Evolutionary conservation across 495 filamentous ascomycete species (phyloP), one percentile per base, ranked within the genome.

Genomic region (Friedmanniomyces simplex): DNA sequence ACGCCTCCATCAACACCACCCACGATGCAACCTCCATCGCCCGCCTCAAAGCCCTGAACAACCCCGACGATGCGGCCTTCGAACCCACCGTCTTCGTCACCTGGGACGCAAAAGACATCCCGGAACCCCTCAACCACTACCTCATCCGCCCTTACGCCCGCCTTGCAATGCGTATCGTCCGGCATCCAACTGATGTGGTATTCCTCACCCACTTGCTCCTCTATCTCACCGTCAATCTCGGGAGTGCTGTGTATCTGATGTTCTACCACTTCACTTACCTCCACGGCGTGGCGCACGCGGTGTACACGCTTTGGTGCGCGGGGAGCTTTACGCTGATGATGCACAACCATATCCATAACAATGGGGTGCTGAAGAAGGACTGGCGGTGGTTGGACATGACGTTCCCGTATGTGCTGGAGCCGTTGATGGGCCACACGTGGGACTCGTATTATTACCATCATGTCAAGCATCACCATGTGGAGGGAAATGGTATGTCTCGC

Each of bases 381-480:
- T 55, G 67, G 43, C 10, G 65, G 18, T 54, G 71, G 53, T 68
- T 88, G 52, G 86, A 90, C 64, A 60, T 64, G 3, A 36, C 73
- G 0, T 91, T 88, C 64, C 87, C 87, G 1, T 91, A 89, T 62
- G 63, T 89, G 18, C 70, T 79, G 26, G 84, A 88, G 60, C 87
- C 87, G 1, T 67, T 91, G 57, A 84, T 86, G 75, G 87, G 87
- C 1, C 86, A 90, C 61, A 89, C 87, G 0, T 90, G 85, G 85
- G 85, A 90, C 68, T 83, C 80, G 11, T 91, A 90, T 68, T 91
- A 76, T 66, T 89, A 88, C 63, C 87, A 91, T 67, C 87, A 90
- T 61, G 84, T 89, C 59, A 89, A 91, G 71, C 84, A 87, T 66
- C 87, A 90, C 64, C 87, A 90, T 62, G 82, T 90, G 49, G 87